Base-by-base conservation (phyloP, 2,329 filamentous ascomycete genomes). In the Berkeleyomyces basicola region DNA sequence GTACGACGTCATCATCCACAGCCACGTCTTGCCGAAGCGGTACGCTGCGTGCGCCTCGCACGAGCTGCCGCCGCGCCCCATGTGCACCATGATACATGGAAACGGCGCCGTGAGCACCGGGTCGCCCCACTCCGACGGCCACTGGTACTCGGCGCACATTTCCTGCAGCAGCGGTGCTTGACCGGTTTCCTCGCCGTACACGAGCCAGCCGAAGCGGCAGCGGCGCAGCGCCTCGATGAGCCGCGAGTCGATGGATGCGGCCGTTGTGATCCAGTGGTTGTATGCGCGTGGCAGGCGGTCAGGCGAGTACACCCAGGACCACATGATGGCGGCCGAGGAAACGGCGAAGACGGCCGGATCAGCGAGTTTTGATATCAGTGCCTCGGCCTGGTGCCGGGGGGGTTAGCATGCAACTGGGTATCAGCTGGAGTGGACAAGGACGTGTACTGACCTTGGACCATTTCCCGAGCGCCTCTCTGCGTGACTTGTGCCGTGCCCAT, bases 81-180 rank as follows among this genome's bases (percentile, higher is more conserved):
- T 89, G 73, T 95, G 90, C 2, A 93, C 88, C 66, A 95, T 77
- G 71, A 90, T 84, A 73, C 90, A 95, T 0, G 88, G 88, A 64
- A 92, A 86, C 0, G 89, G 90, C 7, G 85, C 73, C 0, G 84
- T 81, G 63, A 78, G 76, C 16, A 79, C 77, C 0, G 89, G 88
- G 71, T 95, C 84, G 23, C 87, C 89, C 81, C 85, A 90, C 63
- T 75, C 74, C n/a, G 77, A 69, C 0, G 89, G 88, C 76, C 83
- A 82, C 39, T 75, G 74, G 72, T 86, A 86, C 67, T 93, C 86
- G 66, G 73, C 75, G 70, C 86, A 90, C 84, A 95, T 88, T 65
- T 78, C 76, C 66, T 82, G 77, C 0, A 95, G 78, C 7, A 93
- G 76, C 9, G 78, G 74, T 0, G 84, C 83, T 68, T 88, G 82